phyloP scores from a whole-genome alignment of 1,284 basidiomycete species.

The Laetiporus sulphureus region DNA sequence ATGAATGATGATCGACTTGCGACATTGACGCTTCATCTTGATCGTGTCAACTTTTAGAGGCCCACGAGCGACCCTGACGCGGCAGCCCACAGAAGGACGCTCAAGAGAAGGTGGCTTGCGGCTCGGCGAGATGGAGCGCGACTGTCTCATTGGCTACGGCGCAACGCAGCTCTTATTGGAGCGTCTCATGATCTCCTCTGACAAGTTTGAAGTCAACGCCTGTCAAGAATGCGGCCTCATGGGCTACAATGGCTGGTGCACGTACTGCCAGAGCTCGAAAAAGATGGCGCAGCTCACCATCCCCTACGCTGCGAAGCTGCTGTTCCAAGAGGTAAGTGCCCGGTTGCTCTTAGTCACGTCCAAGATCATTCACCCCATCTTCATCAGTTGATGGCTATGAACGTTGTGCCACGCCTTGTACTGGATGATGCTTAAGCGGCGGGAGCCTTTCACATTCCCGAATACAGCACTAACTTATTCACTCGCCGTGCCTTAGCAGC shows the following conservation, averaged over 20 bases:
- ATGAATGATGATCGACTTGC: conserved; percentile 1
- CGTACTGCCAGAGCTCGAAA: conserved; percentile 95
- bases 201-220: conserved; percentile 96
- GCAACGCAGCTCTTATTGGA: conserved; percentile 95
- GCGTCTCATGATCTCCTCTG: conserved; percentile 96
- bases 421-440: conserved; percentile 67
- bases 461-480: no score
- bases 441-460: conserved; percentile 6
- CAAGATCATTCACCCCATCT: neutral
- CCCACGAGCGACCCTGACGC: conserved; percentile 92
- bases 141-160: conserved; percentile 93
- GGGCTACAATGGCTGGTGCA: conserved; percentile 96
- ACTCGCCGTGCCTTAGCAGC: no score
- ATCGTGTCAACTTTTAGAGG: conserved; percentile 48
- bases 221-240: conserved; percentile 94
- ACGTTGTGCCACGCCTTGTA: conserved; percentile 81
- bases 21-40: conserved; percentile 3
- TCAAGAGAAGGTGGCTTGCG: conserved; percentile 96
- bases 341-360: neutral
- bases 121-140: conserved; percentile 98
- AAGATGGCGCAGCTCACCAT: conserved; percentile 96
- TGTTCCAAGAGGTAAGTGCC: conserved; percentile 89
- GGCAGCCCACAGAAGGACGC: conserved; percentile 97
- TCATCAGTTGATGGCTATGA: conserved; percentile 87
- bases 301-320: conserved; percentile 94